Evolutionary conservation across 108 stramenopile genomes (phyloP), one percentile per base, ranked within the genome.

Genomic region (Mediolabrus comicus): DNA sequence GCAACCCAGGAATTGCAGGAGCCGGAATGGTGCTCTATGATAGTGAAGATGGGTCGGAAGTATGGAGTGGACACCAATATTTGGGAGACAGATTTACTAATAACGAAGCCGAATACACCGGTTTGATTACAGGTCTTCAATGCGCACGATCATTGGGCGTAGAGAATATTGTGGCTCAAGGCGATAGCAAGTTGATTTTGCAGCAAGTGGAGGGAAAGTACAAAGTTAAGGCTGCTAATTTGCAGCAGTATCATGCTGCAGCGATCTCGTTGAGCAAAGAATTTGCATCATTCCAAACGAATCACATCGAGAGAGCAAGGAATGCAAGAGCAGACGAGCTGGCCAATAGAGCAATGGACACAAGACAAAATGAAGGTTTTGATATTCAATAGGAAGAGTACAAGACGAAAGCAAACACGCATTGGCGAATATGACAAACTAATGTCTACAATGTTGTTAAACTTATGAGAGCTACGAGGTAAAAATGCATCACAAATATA

Each of bases 261-360:
- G 72, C 72, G 4, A 52, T 62, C 17, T 55, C 70, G 4, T 7
- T 89, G 33, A 75, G 53, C 2, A 27, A 62, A 28, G 59, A 86
- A 26, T 85, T 90, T 57, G 67, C 80, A 36, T 72, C 68, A 9
- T 89, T 84, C 79, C 41, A 81, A 25, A 80, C 91, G 3, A 52
- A 70, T 46, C 84, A 89, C 32, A 88, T 91, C 57, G 74, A 67
- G 38, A 71, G 94, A 26, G 84, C 74, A 22, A 71, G 75, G 36
- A 95, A 95, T 81, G 65, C 58, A 33, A 81, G 91, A 27, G 94
- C 94, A 3, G 94, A 95, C 66, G 86, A 84, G 64, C 62, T 95
- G 12, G 94, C 94, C 9, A 92, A 89, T 53, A 71, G 81, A 62
- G 94, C 94, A 16, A 92, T 92, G 94, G 90, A 91, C 67, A 65